Evolutionary conservation across 371 early-diverging fungal genomes (phyloP).

Genomic region (Rhizopus sp.): DNA sequence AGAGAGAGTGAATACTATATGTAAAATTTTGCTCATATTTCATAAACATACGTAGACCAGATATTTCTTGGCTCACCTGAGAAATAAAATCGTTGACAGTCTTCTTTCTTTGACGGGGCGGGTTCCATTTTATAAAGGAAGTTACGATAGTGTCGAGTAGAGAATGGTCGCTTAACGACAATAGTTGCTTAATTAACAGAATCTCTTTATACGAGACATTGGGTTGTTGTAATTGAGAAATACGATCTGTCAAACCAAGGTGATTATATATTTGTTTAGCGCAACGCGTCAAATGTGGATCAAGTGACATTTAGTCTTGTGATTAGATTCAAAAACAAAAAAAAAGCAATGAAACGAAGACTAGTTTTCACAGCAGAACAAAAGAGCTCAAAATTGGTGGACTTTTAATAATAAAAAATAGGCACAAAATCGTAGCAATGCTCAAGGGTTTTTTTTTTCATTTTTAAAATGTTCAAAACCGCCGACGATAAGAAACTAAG

Average conservation of each 20-base stretch:
- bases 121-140: conserved; percentile 23
- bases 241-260: conserved; percentile 28
- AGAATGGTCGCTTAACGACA: conserved; percentile 11
- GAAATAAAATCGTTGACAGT: conserved; percentile 16
- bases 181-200: conserved; percentile 28
- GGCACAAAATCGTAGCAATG: no score
- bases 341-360: neutral
- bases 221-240: conserved; percentile 5
- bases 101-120: conserved; percentile 26
- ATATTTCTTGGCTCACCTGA: conserved; percentile 20
- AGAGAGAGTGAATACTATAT: conserved; percentile 1
- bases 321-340: neutral
- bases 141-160: conserved; percentile 20
- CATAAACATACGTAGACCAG: conserved; percentile 7
- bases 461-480: no score
- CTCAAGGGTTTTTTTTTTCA: no score
- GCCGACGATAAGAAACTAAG: no score
- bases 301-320: neutral
- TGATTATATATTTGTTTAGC: conserved; percentile 44
- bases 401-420: no score
- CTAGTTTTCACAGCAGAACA: no score
- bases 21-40: neutral
- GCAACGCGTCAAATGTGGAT: conserved; percentile 17
- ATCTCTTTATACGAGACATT: conserved; percentile 23
- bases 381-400: no score